Conservation (phyloP, 1,139 yeast species). For the Sugiyamaella grinbergsii region DNA sequence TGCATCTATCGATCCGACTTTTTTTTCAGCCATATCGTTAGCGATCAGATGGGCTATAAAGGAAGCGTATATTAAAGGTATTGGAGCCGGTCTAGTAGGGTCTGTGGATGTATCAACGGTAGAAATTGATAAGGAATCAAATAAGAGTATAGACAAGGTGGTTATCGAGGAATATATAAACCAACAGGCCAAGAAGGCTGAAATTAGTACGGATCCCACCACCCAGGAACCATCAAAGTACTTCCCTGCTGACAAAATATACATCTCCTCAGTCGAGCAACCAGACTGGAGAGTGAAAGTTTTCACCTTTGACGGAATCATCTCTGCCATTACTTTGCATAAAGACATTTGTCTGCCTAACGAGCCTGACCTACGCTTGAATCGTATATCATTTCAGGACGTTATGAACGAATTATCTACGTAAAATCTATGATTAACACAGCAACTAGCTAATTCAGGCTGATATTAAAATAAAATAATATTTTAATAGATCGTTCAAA, state of each 20-base stretch:
- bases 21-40: conserved; percentile 8
- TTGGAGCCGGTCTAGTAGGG: conserved; percentile 18
- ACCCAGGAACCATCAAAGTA: background rate
- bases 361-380: conserved; percentile 7
- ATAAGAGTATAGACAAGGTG: conserved; percentile 1
- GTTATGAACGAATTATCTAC: background rate
- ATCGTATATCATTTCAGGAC: background rate
- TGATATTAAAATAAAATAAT: no score
- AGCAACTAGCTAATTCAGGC: no score
- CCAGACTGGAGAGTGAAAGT: conserved; percentile 11
- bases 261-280: conserved; percentile 7
- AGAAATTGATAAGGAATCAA: conserved; percentile 7
- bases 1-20: background rate
- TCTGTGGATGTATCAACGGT: conserved; percentile 8
- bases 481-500: no score
- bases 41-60: conserved; percentile 21
- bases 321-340: conserved; percentile 10
- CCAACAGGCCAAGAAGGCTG: background rate
- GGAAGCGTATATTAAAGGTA: conserved; percentile 18
- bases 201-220: background rate
- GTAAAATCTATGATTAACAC: no score
- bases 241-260: conserved; percentile 2
- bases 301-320: conserved; percentile 14
- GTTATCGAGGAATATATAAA: conserved; percentile 5
- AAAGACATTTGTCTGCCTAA: conserved; percentile 1